Conservation (phyloP, 2,329 filamentous ascomycete genomes). For the Trichoderma sp. region DNA sequence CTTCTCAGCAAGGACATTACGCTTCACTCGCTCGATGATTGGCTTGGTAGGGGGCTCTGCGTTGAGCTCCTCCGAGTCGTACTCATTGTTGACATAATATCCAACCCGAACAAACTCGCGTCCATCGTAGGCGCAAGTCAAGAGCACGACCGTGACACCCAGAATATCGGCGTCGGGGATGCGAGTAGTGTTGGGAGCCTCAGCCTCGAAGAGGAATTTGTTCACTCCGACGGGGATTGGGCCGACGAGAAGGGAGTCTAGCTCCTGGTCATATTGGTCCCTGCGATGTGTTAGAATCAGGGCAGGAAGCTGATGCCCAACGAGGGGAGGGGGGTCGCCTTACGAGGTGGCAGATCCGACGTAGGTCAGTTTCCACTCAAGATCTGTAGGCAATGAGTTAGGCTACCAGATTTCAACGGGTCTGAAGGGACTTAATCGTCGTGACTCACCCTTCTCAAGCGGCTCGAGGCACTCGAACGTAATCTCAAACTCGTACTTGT, state of each 20-base stretch:
- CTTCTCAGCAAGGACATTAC: conserved; percentile 95
- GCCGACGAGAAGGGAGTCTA: conserved; percentile 92
- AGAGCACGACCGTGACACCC: conserved; percentile 92
- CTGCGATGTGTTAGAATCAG: conserved; percentile 43
- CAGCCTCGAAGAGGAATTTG: conserved; percentile 97
- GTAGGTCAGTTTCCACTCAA: conserved; percentile 99
- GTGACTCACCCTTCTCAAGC: conserved; percentile 75
- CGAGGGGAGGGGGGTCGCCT: conserved; percentile 39
- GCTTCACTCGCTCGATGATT: conserved; percentile 83
- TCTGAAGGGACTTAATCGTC: neutral
- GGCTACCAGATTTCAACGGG: conserved; percentile 1
- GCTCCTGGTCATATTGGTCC: conserved; percentile 96
- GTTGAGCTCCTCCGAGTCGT: conserved; percentile 85
- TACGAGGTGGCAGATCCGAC: conserved; percentile 97
- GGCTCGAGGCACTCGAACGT: conserved; percentile 97
- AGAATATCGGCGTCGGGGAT: conserved; percentile 95
- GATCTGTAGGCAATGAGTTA: conserved; percentile 57
- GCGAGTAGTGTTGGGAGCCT: conserved; percentile 82
- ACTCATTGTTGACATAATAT: conserved; percentile 99
- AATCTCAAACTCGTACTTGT: conserved; percentile 95
- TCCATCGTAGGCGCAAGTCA: conserved; percentile 94
- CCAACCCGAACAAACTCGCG: conserved; percentile 97
- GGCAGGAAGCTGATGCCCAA: conserved; percentile 22
- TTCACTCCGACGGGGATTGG: conserved; percentile 98
- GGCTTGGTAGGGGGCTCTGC: conserved; percentile 90